Evolutionary conservation across 495 filamentous ascomycete genomes (phyloP), one percentile per base, ranked within the genome.

Genomic region (Diplogelasinospora grovesii): DNA sequence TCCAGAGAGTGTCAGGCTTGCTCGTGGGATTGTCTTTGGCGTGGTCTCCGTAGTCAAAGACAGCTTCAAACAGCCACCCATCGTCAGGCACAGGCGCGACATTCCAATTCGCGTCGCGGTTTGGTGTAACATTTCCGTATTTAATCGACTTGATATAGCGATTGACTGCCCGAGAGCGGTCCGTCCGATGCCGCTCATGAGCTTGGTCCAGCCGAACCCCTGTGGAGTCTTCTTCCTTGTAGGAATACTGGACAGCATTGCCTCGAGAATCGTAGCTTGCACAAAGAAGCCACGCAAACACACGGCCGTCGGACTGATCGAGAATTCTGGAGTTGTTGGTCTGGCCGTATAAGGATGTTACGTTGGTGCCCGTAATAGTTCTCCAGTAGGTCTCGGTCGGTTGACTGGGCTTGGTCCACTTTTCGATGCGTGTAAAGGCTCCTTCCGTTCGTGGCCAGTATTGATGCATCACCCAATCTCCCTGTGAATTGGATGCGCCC

Each of bases 11-110:
- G 9, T 1, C 1, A 47, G 36, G 1, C 15, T 41, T 0, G 57
- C 50, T 18, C 6, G 8, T n/a, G n/a, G n/a, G n/a, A n/a, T n/a
- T n/a, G 2, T 15, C 9, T 1, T 4, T 0, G 34, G 49, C 32
- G 31, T 66, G 61, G 15, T 68, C 61, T 1, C 63, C 63, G 38
- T 66, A 68, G 35, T 68, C 64, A 23, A 68, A 53, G 14, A 65
- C 49, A 1, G 60, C 19, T 26, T 56, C 37, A 27, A 66, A 68
- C 41, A 56, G 35, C 63, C 63, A 67, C 3, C 9, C n/a, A 15
- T 24, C 15, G 5, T 8, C 9, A 5, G 36, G 19, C 5, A 36
- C 26, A 2, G 14, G 26, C 30, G 15, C n/a, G 5, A 45, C 20
- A 28, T 10, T 52, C 41, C 6, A 22, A 11, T 23, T 30, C 7